Conservation (phyloP, 805 yeast species). For the Tetrapisispora nanseiensis region DNA sequence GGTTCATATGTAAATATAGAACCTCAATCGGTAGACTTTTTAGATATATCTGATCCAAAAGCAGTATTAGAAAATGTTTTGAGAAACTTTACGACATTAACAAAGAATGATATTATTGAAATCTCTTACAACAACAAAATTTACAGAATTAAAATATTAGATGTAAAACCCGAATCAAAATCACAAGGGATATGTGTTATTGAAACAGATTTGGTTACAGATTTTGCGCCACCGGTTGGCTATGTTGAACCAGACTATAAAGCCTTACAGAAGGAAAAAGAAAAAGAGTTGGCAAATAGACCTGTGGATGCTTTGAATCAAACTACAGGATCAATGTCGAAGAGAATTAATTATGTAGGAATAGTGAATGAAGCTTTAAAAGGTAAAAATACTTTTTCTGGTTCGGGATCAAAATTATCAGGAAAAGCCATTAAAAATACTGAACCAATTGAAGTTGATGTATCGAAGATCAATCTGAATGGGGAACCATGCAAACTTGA, state of each 20-base stretch:
- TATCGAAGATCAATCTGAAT: constrained; percentile 35
- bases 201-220: constrained; percentile 94
- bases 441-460: constrained; percentile 1
- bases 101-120: constrained; percentile 76
- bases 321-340: constrained; percentile 68
- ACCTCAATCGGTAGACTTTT: constrained; percentile 88
- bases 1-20: constrained; percentile 88
- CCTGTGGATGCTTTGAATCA: constrained; percentile 24
- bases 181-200: constrained; percentile 78
- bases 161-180: constrained; percentile 67
- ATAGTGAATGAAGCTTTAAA: constrained; percentile 38
- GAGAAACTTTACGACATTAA: constrained; percentile 79
- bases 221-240: constrained; percentile 98
- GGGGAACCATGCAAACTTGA: constrained; percentile 64
- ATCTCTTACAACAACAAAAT: constrained; percentile 70
- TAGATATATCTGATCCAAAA: constrained; percentile 90
- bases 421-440: constrained; percentile 34
- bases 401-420: constrained; percentile 62
- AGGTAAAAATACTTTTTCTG: constrained; percentile 34
- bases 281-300: constrained; percentile 27
- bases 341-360: constrained; percentile 45
- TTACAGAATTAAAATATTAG: constrained; percentile 75
- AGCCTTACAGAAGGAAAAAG: constrained; percentile 19
- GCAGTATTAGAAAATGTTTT: constrained; percentile 92
- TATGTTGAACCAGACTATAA: constrained; percentile 83